Evolutionary conservation across 2,329 filamentous ascomycete species (phyloP), one percentile per base, ranked within the genome.

Genomic region (Penicillium freii): DNA sequence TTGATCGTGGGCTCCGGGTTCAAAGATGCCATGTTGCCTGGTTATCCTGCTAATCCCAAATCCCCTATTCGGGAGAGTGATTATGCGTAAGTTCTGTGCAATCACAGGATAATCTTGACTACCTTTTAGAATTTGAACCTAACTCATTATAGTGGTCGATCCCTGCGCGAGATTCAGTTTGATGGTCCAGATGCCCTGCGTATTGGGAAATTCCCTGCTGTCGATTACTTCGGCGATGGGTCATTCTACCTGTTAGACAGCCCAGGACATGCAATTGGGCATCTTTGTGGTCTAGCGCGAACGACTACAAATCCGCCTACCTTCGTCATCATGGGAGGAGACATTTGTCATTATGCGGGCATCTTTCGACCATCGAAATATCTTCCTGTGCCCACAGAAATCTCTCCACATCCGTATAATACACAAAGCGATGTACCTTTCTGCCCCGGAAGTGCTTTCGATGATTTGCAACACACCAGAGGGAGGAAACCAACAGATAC

Each of bases 221-320:
- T 60, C 27, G 83, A 86, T 64, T 84, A 78, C 63, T 85, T 84
- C 54, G 77, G 78, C 3, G 83, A 86, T 63, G 82, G 82, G 0
- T 78, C 73, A 23, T 82, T 86, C 61, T 84, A 84, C 64, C 72
- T 85, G 1, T 73, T 85, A 51, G 60, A 64, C 34, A 56, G 29
- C 1, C 69, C 69, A 2, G 71, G 71, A 2, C 70, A 73, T 48
- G 54, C 58, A 31, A 27, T 46, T 11, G 66, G 63, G 2, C 66
- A 70, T 52, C 49, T 70, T 10, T 62, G 58, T 40, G 61, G 55
- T 13, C 60, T 70, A 1, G 65, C 59, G 3, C 58, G 67, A 17
- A 61, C 58, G 0, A 66, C 64, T n/a, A 42, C 58, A 15, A 34
- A 40, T 4, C 10, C 29, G 5, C 29, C 29, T 13, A 31, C 42